These are phyloP conservation scores for Pseudopediastrum boryanum DNA, from an alignment of 139 green algal genomes.

Conservation along the genomic window DNA sequence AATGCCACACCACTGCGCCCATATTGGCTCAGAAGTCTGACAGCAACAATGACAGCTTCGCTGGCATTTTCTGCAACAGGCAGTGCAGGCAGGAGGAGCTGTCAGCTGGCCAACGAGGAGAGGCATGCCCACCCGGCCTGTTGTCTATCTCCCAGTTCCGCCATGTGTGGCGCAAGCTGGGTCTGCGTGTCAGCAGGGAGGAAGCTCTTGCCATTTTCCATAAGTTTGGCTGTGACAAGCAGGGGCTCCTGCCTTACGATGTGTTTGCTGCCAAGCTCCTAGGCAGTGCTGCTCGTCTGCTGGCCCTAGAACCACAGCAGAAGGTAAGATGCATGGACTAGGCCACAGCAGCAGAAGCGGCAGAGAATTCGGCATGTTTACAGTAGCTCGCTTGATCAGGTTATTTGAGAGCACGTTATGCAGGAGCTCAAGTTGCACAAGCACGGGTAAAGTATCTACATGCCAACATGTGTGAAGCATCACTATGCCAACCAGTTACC, in stretches of 20 bases:
- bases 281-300: constrained; percentile 47
- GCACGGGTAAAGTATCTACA: not conserved
- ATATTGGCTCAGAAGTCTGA: not conserved
- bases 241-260: constrained; percentile 63
- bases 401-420: too few species aligned
- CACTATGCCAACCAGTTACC: not conserved
- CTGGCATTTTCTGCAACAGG: constrained; percentile 33
- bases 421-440: too few species aligned
- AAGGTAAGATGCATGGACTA: constrained; percentile 45
- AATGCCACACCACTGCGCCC: too few species aligned
- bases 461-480: constrained; percentile 2
- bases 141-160: constrained; percentile 29
- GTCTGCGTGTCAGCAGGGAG: constrained; percentile 50
- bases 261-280: constrained; percentile 59
- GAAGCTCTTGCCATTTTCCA: constrained; percentile 60
- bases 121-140: constrained; percentile 45
- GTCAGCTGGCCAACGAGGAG: constrained; percentile 27
- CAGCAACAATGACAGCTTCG: not conserved
- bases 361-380: too few species aligned
- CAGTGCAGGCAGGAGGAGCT: constrained; percentile 56
- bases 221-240: constrained; percentile 54
- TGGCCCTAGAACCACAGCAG: constrained; percentile 61
- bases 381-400: too few species aligned
- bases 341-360: too few species aligned
- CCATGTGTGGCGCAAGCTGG: constrained; percentile 54